These are phyloP conservation scores for Arabis hirsuta DNA, from an alignment of 345 rosid genomes.

Conservation along the genomic window DNA sequence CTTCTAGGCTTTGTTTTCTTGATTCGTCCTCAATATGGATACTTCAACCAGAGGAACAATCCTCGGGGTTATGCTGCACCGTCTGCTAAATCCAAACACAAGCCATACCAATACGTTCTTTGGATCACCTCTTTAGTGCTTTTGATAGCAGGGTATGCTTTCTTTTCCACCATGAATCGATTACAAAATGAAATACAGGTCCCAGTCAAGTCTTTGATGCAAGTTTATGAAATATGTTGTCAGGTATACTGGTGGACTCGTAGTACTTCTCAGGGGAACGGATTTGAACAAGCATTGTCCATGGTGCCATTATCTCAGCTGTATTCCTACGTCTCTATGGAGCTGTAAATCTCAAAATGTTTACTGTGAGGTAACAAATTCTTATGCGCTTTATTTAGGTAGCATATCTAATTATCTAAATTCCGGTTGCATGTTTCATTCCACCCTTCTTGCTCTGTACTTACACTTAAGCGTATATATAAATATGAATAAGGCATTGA, in stretches of 20 bases:
- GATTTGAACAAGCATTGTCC: conserved; percentile 76
- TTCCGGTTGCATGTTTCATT: too few relatives aligned
- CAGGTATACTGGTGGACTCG: conserved; percentile 63
- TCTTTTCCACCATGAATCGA: not conserved
- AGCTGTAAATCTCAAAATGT: conserved; percentile 61
- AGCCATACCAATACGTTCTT: conserved; percentile 72
- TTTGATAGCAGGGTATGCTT: conserved; percentile 64
- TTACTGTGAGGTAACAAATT: conserved; percentile 62
- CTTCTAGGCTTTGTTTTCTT: conserved; percentile 92
- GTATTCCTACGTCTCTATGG: conserved; percentile 85
- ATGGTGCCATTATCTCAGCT: conserved; percentile 88
- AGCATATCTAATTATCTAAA: not conserved
- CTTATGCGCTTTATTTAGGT: not conserved
- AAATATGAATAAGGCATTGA: too few relatives aligned
- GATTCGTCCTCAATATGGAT: conserved; percentile 89
- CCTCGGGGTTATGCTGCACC: conserved; percentile 52
- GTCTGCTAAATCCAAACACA: conserved; percentile 66
- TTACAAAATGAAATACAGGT: not conserved
- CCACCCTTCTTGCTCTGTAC: too few relatives aligned
- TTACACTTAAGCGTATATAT: too few relatives aligned
- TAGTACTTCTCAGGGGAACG: conserved; percentile 65
- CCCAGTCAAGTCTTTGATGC: not conserved
- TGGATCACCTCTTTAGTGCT: conserved; percentile 59
- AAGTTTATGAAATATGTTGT: not conserved
- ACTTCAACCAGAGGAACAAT: conserved; percentile 59